Evolutionary conservation across 1,284 basidiomycete species (phyloP).

Genomic region (Irpex rosettiformis): DNA sequence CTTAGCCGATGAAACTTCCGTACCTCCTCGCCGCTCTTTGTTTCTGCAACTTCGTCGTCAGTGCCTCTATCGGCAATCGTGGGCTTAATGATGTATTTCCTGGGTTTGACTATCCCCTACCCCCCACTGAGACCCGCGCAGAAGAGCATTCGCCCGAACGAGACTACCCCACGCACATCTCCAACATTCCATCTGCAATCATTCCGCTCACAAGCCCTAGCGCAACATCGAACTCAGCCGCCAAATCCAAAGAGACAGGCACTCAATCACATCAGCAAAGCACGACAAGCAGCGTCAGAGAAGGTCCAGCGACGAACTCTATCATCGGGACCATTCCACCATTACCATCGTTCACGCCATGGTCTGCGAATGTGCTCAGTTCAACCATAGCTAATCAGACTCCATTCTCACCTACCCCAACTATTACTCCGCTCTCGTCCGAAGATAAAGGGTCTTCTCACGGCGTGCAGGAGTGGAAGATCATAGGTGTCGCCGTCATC

Average conservation of each 20-base stretch:
- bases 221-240: constrained; percentile 2
- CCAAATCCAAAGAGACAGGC: constrained; percentile 3
- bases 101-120: constrained; percentile 8
- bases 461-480: constrained; percentile 49
- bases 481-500: constrained; percentile 61
- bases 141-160: background rate
- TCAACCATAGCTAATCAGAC: background rate
- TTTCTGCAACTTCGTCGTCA: background rate
- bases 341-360: constrained; percentile 3
- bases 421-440: constrained; percentile 3
- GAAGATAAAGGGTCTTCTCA: constrained; percentile 9
- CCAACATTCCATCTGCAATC: background rate
- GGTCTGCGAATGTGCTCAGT: background rate
- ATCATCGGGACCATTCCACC: constrained; percentile 11
- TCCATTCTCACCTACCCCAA: background rate
- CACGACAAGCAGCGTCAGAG: background rate
- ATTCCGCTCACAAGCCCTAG: background rate
- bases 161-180: background rate
- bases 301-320: constrained; percentile 3
- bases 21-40: background rate
- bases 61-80: background rate
- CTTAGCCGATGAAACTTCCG: constrained; percentile 4
- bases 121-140: background rate
- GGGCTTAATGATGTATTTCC: constrained; percentile 10
- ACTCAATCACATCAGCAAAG: constrained; percentile 5